phyloP scores from a whole-genome alignment of 139 green algal species.

The Chlamydomonas sphaeroides region DNA sequence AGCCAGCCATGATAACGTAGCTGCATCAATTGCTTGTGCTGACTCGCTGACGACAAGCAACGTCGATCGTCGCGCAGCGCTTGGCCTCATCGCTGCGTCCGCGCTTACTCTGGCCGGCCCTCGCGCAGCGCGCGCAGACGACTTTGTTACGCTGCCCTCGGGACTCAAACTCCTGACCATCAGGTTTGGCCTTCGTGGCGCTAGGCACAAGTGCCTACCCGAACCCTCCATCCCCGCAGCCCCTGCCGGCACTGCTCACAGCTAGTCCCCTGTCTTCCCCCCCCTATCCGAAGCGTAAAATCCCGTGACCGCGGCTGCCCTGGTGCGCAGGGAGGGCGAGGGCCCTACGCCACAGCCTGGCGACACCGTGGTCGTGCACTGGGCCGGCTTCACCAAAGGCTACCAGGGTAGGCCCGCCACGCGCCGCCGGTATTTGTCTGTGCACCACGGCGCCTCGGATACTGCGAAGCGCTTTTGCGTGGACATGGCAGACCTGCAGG shows the following conservation, averaged over 20 bases:
- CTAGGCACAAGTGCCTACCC: background rate
- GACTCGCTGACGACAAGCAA: too few species aligned
- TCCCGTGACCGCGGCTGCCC: background rate
- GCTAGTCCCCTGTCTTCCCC: background rate
- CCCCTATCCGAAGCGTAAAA: background rate
- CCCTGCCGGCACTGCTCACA: background rate
- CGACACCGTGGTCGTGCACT: conserved; percentile 67
- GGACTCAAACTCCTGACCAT: conserved; percentile 36
- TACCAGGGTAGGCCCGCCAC: conserved; percentile 57
- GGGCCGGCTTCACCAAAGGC: conserved; percentile 73
- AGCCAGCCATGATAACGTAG: too few species aligned
- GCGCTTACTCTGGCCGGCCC: background rate
- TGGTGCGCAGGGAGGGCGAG: conserved; percentile 16
- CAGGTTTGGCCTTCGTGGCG: background rate
- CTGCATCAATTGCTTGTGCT: too few species aligned
- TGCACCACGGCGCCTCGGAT: background rate
- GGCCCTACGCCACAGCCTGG: conserved; percentile 43
- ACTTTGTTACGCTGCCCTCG: conserved; percentile 44
- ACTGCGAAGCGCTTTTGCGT: too few species aligned
- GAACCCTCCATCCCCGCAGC: background rate
- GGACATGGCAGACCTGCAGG: too few species aligned
- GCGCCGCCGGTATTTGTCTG: too few species aligned
- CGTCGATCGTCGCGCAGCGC: background rate
- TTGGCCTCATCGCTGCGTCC: background rate
- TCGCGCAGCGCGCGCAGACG: conserved; percentile 1